Conservation (phyloP, 1,284 basidiomycete species). For the Marasmius tenuissimus region DNA sequence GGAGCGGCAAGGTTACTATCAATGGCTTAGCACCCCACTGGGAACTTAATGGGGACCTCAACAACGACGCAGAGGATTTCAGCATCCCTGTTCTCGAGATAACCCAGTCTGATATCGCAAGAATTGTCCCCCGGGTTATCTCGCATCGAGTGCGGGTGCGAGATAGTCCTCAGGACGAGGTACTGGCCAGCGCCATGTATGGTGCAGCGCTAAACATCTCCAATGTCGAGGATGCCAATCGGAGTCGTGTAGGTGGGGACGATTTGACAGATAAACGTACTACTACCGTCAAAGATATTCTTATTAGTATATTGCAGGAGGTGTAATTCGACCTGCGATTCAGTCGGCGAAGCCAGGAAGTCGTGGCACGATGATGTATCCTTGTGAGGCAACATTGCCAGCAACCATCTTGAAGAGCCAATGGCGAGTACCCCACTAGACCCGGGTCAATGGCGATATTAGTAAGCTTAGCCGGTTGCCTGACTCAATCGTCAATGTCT, state of each 20-base stretch:
- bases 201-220: conserved; percentile 35
- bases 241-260: neutral
- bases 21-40: conserved; percentile 10
- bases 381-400: too few relatives aligned
- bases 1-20: conserved; percentile 24
- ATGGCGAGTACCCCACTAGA: too few relatives aligned
- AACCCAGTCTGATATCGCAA: conserved; percentile 69
- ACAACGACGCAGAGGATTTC: conserved; percentile 7
- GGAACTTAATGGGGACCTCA: neutral
- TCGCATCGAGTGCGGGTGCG: conserved; percentile 70
- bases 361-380: neutral
- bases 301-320: conserved; percentile 53
- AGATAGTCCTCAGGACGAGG: conserved; percentile 64
- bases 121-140: conserved; percentile 66
- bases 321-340: conserved; percentile 32
- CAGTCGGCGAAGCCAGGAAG: neutral
- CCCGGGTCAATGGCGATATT: too few relatives aligned
- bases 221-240: neutral
- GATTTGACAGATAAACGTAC: conserved; percentile 11
- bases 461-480: too few relatives aligned
- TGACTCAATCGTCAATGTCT: too few relatives aligned
- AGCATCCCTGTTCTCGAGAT: conserved; percentile 47
- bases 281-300: conserved; percentile 56
- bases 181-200: conserved; percentile 60
- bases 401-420: too few relatives aligned